Evolutionary conservation across 2,329 filamentous ascomycete species (phyloP).

Genomic region (Alternaria metachromatica): DNA sequence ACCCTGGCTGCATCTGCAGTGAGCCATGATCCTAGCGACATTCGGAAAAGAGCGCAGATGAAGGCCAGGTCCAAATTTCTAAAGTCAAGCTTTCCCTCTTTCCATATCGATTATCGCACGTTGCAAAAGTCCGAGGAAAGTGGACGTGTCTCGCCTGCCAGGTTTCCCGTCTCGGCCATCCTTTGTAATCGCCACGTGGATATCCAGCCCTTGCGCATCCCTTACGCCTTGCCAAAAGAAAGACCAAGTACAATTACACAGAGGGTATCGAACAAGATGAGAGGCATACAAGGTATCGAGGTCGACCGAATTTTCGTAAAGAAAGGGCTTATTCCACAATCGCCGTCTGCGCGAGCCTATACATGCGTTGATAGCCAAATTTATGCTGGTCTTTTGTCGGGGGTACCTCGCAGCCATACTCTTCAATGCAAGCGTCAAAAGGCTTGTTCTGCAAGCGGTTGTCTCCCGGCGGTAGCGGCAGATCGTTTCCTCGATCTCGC

Average conservation of each 20-base stretch:
- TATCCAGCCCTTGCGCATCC: not conserved
- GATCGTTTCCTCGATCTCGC: conserved; percentile 52
- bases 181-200: not conserved
- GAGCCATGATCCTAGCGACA: not conserved
- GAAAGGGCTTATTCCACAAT: conserved; percentile 16
- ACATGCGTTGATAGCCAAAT: conserved; percentile 32
- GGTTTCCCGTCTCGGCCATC: not conserved
- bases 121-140: not conserved
- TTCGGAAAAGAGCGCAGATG: not conserved
- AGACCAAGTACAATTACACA: not conserved
- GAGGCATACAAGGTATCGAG: not conserved
- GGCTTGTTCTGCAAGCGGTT: conserved; percentile 47
- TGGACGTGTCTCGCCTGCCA: not conserved
- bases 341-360: conserved; percentile 29
- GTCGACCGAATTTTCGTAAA: not conserved
- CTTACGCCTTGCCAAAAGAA: not conserved
- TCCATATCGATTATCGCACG: not conserved
- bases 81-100: not conserved
- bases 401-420: conserved; percentile 30
- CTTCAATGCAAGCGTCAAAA: conserved; percentile 49
- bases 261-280: not conserved
- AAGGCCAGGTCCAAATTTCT: not conserved
- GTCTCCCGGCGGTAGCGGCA: conserved; percentile 35
- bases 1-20: not conserved
- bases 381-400: conserved; percentile 13